Percentiles rank a stretch among this genome's conserved stretches.
Evolutionary conservation across 2,329 filamentous ascomycete species (phyloP).

Genomic region (Colletotrichum endophyticum): DNA sequence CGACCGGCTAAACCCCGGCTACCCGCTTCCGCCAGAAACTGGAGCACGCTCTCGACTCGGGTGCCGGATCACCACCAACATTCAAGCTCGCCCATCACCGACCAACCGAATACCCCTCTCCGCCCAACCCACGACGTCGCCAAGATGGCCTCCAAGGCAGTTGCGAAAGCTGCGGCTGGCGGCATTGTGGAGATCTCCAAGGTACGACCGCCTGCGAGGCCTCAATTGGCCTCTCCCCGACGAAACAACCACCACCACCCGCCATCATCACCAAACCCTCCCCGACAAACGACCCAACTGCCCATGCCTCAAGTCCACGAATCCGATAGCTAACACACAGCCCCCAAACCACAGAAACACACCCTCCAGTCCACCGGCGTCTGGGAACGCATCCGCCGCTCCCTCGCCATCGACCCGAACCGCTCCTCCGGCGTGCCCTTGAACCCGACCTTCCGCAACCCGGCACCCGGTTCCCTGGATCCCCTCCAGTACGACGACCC

Average conservation of each 20-base stretch:
- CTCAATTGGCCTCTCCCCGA: neutral
- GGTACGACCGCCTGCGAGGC: slow-evolving; percentile 44
- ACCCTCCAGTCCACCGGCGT: slow-evolving; percentile 88
- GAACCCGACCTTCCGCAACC: slow-evolving; percentile 91
- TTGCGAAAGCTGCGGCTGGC: slow-evolving; percentile 55
- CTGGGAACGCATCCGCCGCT: slow-evolving; percentile 82
- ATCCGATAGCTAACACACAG: slow-evolving; percentile 22
- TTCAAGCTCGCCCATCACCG: slow-evolving; percentile 4
- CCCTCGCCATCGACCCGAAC: slow-evolving; percentile 81
- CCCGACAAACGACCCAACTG: neutral
- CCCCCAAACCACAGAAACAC: slow-evolving; percentile 75
- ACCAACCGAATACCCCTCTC: slow-evolving; percentile 14
- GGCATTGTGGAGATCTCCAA: slow-evolving; percentile 62
- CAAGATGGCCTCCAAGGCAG: slow-evolving; percentile 67
- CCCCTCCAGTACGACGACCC: slow-evolving; percentile 80
- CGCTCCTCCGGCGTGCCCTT: slow-evolving; percentile 92
- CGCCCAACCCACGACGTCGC: slow-evolving; percentile 25
- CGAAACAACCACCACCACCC: neutral
- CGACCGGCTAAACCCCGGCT: slow-evolving; percentile 15
- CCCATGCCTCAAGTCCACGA: neutral
- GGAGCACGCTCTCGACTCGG: slow-evolving; percentile 16
- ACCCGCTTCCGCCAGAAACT: slow-evolving; percentile 5
- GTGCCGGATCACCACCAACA: slow-evolving; percentile 10
- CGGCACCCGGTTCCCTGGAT: slow-evolving; percentile 75
- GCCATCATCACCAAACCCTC: neutral